Percentiles rank a stretch among this genome's conserved stretches.
phyloP scores from a whole-genome alignment of 1,139 yeast species.

The Hansenula sp. region DNA sequence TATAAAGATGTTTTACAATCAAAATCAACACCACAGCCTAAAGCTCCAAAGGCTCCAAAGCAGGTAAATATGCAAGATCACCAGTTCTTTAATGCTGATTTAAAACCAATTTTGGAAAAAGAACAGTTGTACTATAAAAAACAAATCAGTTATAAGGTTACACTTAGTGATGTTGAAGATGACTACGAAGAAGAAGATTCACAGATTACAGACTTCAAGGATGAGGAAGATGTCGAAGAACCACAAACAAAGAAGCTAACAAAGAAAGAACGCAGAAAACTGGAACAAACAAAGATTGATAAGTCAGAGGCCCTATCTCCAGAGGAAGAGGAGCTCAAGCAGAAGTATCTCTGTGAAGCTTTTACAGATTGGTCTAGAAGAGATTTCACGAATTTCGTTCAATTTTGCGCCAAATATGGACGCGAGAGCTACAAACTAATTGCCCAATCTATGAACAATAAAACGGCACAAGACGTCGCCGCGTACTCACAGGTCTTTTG shows the following conservation, averaged over 20 bases:
- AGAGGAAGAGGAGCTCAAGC: slow-evolving; percentile 67
- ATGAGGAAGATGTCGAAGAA: slow-evolving; percentile 17
- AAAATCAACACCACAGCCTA: slow-evolving; percentile 41
- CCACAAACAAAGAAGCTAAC: slow-evolving; percentile 23
- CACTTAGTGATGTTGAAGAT: slow-evolving; percentile 30
- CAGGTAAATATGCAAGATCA: slow-evolving; percentile 73
- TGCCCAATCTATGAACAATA: slow-evolving; percentile 63
- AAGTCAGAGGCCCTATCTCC: slow-evolving; percentile 69
- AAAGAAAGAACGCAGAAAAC: slow-evolving; percentile 41
- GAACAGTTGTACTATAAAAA: slow-evolving; percentile 78
- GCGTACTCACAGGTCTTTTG: slow-evolving; percentile 72
- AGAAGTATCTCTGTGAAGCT: slow-evolving; percentile 56
- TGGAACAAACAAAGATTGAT: slow-evolving; percentile 66
- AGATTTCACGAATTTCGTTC: slow-evolving; percentile 83
- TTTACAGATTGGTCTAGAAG: slow-evolving; percentile 83
- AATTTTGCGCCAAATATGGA: slow-evolving; percentile 78
- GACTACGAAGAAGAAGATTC: slow-evolving; percentile 30
- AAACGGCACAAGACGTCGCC: slow-evolving; percentile 65
- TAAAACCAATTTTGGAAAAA: slow-evolving; percentile 64
- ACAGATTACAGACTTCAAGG: slow-evolving; percentile 24
- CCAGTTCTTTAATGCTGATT: slow-evolving; percentile 75
- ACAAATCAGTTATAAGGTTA: slow-evolving; percentile 66
- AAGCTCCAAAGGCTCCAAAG: slow-evolving; percentile 68
- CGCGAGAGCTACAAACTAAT: slow-evolving; percentile 58
- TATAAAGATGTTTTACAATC: slow-evolving; percentile 70